Evolutionary conservation across 495 filamentous ascomycete genomes (phyloP), one percentile per base, ranked within the genome.

Genomic region (Neurospora intermedia): DNA sequence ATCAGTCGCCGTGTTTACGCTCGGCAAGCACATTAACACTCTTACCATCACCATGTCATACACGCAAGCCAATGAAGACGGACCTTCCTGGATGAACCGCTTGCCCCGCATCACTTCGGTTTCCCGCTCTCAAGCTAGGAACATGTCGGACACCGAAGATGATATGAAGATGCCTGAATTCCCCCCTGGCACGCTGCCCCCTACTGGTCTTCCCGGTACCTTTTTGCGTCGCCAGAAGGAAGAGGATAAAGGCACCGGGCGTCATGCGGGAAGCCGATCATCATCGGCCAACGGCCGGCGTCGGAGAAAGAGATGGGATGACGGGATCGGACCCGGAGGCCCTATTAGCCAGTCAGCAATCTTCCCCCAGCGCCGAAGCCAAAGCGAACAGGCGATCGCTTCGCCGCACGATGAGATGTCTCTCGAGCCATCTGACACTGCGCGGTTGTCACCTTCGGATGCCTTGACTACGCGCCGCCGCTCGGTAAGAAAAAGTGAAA

Each of bases 21-120:
- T 99, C 9, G 96, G 96, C 69, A 99, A 98, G 81, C 96, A 91
- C 69, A 98, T 99, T 86, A 98, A 99, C 82, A 98, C 96, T 3
- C 85, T 99, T 74, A 93, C 93, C 13, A 87, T 99, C 69, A 97
- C 96, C 15, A 91, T 98, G 86, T 98, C 96, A 0, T 98, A 97
- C 83, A 98, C 96, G 0, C 85, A 88, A 76, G 94, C 91, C 72
- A 91, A 91, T 71, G 95, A 97, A 76, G 94, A 98, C 7, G 93
- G 93, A 7, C 93, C 93, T 2, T 89, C 87, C 23, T 99, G 96
- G 96, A 94, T 98, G 91, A 93, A 94, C 74, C 89, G 96, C 69
- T 85, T 99, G 39, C 96, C 96, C 39, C 90, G 96, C 66, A 95
- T 99, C 46, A 88, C 90, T 43, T 97, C 96, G 0, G 85, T 90